Percentiles rank a stretch among this genome's conserved stretches.
phyloP scores from a whole-genome alignment of 1,284 basidiomycete genomes.

The Leccinum pseudoinsigne region DNA sequence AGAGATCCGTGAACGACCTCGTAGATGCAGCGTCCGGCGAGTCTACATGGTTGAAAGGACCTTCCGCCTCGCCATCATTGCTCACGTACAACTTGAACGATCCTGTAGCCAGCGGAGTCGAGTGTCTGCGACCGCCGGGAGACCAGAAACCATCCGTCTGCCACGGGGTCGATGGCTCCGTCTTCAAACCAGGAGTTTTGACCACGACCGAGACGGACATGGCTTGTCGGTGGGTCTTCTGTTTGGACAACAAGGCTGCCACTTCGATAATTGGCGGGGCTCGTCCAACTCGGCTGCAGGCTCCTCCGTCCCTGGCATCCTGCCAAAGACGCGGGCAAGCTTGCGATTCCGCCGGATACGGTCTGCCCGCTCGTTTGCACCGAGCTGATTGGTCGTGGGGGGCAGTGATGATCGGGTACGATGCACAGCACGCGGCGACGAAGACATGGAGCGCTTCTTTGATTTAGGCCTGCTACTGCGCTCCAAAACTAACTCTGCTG shows the following conservation, averaged over 20 bases:
- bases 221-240: conserved; percentile 39
- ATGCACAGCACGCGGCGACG: conserved; percentile 25
- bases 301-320: conserved; percentile 48
- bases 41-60: conserved; percentile 8
- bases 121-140: conserved; percentile 47
- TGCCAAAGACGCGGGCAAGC: conserved; percentile 75
- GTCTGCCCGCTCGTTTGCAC: conserved; percentile 66
- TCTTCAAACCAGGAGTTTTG: conserved; percentile 15
- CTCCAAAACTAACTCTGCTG: conserved; percentile 34
- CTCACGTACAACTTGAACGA: conserved; percentile 34
- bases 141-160: conserved; percentile 20
- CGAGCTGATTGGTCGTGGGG: conserved; percentile 67
- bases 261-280: conserved; percentile 20
- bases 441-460: conserved; percentile 28
- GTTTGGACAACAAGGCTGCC: conserved; percentile 28
- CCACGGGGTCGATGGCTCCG: conserved; percentile 32
- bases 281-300: conserved; percentile 33
- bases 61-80: conserved; percentile 7
- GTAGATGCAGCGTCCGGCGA: conserved; percentile 32
- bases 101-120: conserved; percentile 44
- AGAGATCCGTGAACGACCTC: conserved; percentile 67
- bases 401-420: conserved; percentile 34
- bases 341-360: conserved; percentile 74
- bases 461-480: conserved; percentile 15
- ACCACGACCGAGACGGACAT: conserved; percentile 41